Evolutionary conservation across 2,329 filamentous ascomycete species (phyloP), one percentile per base, ranked within the genome.

Genomic region (Cladobotryum protrusum): DNA sequence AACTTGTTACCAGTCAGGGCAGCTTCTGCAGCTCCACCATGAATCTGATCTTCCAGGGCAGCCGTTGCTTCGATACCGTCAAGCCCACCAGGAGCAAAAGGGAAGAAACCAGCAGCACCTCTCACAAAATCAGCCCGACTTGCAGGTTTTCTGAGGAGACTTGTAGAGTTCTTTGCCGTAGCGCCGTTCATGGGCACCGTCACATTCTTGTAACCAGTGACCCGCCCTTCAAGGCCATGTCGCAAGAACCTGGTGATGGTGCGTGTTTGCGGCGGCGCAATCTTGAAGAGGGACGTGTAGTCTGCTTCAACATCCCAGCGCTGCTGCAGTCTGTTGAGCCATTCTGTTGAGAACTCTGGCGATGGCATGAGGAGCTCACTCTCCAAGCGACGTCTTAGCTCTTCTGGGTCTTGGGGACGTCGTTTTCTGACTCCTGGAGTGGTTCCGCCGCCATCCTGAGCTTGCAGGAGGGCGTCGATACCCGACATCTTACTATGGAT

Each of bases 101-200:
- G 92, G 52, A 96, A 95, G 71, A 95, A 96, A 0, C 92, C 92
- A 7, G 91, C 89, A 34, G 87, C 91, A 13, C 93, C 93, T 54
- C 92, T 81, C 12, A 97, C 91, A 67, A 97, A 96, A 45, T 97
- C 91, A 29, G 88, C 89, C 54, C 88, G 81, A 50, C 83, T 85
- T 13, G 89, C 92, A 3, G 92, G 92, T 63, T 95, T 95, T 42
- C 93, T 81, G 14, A 87, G 73, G 37, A 96, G 75, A 5, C 90
- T 96, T 0, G 91, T 97, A 3, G 90, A 96, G 63, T 95, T 96
- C 71, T 96, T 99, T 43, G 90, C 92, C 14, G 88, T 96, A 14
- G 87, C 89, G 60, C 87, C 95, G 61, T 84, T 87, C 33, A 89
- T 89, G 5, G 92, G 89, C 8, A 97, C 83, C 1, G 93, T 96